phyloP scores from a whole-genome alignment of 2,329 filamentous ascomycete species.

The Botrytis fragariae region DNA sequence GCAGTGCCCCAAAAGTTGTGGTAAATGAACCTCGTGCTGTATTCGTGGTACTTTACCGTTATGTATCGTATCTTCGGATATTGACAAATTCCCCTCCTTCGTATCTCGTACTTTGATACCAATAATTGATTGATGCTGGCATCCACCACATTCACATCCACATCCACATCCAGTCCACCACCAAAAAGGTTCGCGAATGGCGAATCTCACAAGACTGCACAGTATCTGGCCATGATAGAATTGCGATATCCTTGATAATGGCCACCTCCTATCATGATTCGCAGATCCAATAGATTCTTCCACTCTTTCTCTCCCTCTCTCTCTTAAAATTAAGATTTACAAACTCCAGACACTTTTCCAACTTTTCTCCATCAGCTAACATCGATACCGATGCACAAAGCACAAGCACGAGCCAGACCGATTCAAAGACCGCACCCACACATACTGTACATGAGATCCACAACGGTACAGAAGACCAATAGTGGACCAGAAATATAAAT shows the following conservation, averaged over 20 bases:
- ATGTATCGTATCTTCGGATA: not conserved
- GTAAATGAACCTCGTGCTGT: constrained; percentile 4
- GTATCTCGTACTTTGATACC: not conserved
- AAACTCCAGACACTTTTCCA: not conserved
- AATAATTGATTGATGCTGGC: not conserved
- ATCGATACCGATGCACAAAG: not conserved
- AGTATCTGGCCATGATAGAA: not conserved
- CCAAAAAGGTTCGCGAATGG: not conserved
- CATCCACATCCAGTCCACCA: not conserved
- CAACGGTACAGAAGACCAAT: not conserved
- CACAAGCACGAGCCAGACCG: constrained; percentile 6
- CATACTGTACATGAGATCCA: not conserved
- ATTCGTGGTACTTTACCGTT: not conserved
- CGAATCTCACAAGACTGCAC: not conserved
- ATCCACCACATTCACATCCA: not conserved
- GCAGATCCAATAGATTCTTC: not conserved
- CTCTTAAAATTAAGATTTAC: not conserved
- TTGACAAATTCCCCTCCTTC: not conserved
- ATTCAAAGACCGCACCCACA: not conserved
- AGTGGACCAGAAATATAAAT: not conserved
- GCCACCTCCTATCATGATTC: not conserved
- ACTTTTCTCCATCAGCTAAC: not conserved
- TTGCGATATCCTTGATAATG: not conserved
- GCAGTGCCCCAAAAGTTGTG: constrained; percentile 1
- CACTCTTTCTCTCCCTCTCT: not conserved